Percentiles rank a stretch among this genome's conserved stretches.
phyloP scores from a whole-genome alignment of 73 alveolate genomes.

The Loxodes magnus region DNA sequence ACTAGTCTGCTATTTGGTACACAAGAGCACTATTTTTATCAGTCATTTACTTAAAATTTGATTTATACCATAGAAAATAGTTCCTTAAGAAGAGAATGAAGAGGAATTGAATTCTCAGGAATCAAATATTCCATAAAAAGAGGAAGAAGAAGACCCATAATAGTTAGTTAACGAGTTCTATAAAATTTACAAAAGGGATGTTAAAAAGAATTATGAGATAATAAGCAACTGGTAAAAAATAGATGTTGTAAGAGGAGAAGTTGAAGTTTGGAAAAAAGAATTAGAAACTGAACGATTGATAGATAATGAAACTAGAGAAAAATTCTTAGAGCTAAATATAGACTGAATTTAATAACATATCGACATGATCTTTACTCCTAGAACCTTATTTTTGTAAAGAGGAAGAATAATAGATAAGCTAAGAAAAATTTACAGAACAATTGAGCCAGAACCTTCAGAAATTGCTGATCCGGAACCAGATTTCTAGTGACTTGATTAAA shows the following conservation, averaged over 20 bases:
- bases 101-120: not conserved
- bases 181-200: not conserved
- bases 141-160: constrained; percentile 8
- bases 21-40: constrained; percentile 20
- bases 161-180: not conserved
- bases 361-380: constrained; percentile 57
- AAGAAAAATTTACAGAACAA: constrained; percentile 29
- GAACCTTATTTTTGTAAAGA: constrained; percentile 49
- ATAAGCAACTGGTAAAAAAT: constrained; percentile 29
- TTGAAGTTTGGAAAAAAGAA: constrained; percentile 41
- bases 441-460: no score
- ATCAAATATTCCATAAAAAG: not conserved
- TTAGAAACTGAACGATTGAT: constrained; percentile 53
- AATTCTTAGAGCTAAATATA: constrained; percentile 49
- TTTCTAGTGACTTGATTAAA: not conserved
- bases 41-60: constrained; percentile 46
- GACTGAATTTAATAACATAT: constrained; percentile 59
- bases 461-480: no score
- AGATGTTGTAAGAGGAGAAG: constrained; percentile 40
- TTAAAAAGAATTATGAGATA: constrained; percentile 1
- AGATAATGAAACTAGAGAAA: constrained; percentile 48
- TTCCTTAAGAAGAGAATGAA: constrained; percentile 12
- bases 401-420: constrained; percentile 40
- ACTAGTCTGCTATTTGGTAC: constrained; percentile 26
- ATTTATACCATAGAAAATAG: constrained; percentile 44